A percentile compares a stretch with the other conserved stretches of the same genome.
Evolutionary conservation across 2,329 filamentous ascomycete species (phyloP).

Genomic region (Monilinia laxa): DNA sequence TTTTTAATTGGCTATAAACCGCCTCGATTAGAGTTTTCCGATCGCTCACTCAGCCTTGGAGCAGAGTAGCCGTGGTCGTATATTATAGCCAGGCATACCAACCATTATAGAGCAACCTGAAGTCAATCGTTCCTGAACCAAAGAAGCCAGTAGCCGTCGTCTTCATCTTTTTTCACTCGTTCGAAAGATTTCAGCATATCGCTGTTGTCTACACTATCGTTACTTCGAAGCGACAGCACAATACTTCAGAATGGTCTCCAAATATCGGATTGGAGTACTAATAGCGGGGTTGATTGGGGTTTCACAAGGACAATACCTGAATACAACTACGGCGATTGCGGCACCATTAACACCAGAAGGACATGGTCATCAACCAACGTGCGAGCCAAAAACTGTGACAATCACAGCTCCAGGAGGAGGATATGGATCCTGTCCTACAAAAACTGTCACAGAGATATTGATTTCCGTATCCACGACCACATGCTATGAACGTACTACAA

Average conservation of each 20-base stretch:
- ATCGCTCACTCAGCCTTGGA: slow-evolving; percentile 21
- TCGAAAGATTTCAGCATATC: slow-evolving; percentile 32
- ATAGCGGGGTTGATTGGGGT: slow-evolving; percentile 28
- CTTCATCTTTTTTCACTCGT: slow-evolving; percentile 30
- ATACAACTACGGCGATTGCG: slow-evolving; percentile 13
- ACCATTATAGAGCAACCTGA: slow-evolving; percentile 16
- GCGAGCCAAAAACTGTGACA: slow-evolving; percentile 11
- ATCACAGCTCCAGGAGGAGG: background rate
- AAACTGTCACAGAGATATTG: slow-evolving; percentile 21
- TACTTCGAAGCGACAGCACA: slow-evolving; percentile 29
- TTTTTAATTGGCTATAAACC: slow-evolving; percentile 15
- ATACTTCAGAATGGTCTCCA: slow-evolving; percentile 24
- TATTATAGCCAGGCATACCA: slow-evolving; percentile 24
- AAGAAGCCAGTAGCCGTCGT: slow-evolving; percentile 30
- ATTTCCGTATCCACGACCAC: slow-evolving; percentile 17
- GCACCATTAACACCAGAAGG: slow-evolving; percentile 2
- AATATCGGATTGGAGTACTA: slow-evolving; percentile 20
- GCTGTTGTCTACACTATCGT: slow-evolving; percentile 33
- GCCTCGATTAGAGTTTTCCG: slow-evolving; percentile 9
- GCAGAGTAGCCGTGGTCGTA: slow-evolving; percentile 13
- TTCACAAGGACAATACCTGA: slow-evolving; percentile 26
- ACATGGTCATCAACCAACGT: background rate
- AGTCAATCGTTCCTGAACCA: slow-evolving; percentile 27
- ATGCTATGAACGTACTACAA: slow-evolving; percentile 1
- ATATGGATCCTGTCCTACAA: slow-evolving; percentile 26